Conservation (phyloP, 768 basidiomycete species). For the Lactifluus hygrophoroides region DNA sequence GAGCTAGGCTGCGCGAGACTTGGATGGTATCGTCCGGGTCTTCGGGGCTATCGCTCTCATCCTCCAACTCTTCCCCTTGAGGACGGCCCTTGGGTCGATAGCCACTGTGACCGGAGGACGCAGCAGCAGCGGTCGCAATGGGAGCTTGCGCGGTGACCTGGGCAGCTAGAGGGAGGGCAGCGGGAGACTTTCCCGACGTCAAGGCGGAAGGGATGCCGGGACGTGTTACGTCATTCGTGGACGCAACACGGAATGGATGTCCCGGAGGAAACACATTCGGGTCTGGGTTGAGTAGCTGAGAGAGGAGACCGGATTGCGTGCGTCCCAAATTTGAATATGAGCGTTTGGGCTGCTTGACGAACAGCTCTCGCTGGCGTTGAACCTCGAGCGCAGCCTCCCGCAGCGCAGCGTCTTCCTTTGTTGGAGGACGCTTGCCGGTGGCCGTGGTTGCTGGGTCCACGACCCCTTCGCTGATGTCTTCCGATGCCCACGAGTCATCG, state of each 20-base stretch:
- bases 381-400: conserved; percentile 54
- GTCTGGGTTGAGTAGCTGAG: conserved; percentile 65
- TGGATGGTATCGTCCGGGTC: conserved; percentile 46
- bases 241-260: conserved; percentile 50
- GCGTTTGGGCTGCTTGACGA: conserved; percentile 58
- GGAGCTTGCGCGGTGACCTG: conserved; percentile 34
- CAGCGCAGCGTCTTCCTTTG: conserved; percentile 25
- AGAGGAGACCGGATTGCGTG: conserved; percentile 49
- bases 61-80: conserved; percentile 57
- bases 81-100: conserved; percentile 63
- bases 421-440: conserved; percentile 19
- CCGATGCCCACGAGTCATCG: conserved; percentile 53
- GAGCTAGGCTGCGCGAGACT: conserved; percentile 59
- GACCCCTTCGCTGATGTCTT: conserved; percentile 35
- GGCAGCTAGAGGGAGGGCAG: conserved; percentile 50
- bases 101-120: conserved; percentile 25
- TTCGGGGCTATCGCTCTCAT: conserved; percentile 44
- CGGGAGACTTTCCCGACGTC: conserved; percentile 46
- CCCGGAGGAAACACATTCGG: conserved; percentile 48
- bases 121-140: not conserved
- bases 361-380: conserved; percentile 60
- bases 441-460: conserved; percentile 17
- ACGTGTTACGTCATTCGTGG: conserved; percentile 41
- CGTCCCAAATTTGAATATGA: conserved; percentile 54
- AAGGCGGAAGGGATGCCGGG: conserved; percentile 26